These are phyloP conservation scores for Trichoderma oligosporum DNA, from an alignment of 2,329 filamentous ascomycete species.

Conservation along the genomic window DNA sequence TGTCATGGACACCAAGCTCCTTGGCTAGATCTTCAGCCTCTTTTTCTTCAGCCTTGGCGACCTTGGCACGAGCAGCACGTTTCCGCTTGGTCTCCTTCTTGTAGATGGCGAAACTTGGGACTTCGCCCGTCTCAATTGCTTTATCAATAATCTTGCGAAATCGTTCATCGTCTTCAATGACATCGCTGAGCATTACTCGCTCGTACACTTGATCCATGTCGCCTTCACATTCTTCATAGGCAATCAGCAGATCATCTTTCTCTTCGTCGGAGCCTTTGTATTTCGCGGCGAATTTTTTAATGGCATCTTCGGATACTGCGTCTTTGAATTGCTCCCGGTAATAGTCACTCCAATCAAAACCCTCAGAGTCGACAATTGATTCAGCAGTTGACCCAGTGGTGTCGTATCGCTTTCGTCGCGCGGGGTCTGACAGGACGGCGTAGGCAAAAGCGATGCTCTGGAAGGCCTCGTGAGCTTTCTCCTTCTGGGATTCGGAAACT, in stretches of 20 bases:
- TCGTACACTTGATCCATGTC: conserved; percentile 76
- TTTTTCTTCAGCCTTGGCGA: conserved; percentile 61
- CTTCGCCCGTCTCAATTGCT: conserved; percentile 68
- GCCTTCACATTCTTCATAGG: conserved; percentile 71
- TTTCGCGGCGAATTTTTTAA: conserved; percentile 68
- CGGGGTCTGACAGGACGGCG: conserved; percentile 80
- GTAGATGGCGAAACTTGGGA: conserved; percentile 65
- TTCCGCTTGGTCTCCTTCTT: conserved; percentile 67
- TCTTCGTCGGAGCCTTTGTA: conserved; percentile 91
- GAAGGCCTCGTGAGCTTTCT: conserved; percentile 73
- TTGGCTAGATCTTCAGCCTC: conserved; percentile 74
- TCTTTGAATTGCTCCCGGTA: conserved; percentile 81
- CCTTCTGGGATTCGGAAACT: conserved; percentile 62
- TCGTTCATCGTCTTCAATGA: conserved; percentile 77
- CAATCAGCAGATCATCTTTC: conserved; percentile 67
- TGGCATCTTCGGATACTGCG: conserved; percentile 68
- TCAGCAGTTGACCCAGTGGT: conserved; percentile 85
- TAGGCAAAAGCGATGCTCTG: conserved; percentile 93
- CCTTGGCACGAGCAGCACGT: conserved; percentile 55
- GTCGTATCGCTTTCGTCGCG: conserved; percentile 81
- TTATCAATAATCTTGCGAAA: conserved; percentile 77
- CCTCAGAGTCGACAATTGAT: conserved; percentile 69
- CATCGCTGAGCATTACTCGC: conserved; percentile 79
- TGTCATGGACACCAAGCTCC: conserved; percentile 69
- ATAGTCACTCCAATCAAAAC: conserved; percentile 88